Evolutionary conservation across 257 asterid genomes (phyloP), one percentile per base, ranked within the genome.

Genomic region (Nicotiana knightiana): DNA sequence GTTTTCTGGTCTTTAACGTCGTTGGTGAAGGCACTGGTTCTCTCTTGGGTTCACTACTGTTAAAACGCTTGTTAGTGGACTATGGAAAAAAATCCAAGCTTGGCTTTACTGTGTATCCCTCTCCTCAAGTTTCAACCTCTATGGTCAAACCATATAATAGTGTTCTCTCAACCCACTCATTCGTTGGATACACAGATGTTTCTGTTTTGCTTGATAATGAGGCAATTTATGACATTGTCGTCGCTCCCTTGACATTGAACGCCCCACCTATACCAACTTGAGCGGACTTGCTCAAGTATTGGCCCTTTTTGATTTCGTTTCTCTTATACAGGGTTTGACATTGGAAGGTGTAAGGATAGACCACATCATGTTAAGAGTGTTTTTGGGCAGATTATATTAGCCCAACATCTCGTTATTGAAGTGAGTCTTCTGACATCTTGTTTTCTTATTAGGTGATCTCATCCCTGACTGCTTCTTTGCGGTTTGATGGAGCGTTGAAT

Each of bases 1-100:
- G 82, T 2, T 79, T 79, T 79, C 21, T 79, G 26, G 82, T 79
- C 35, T 79, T 79, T 59, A 62, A 79, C n/a, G 82, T 75, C 24
- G 82, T 79, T 28, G 82, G 82, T 24, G 82, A 75, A 62, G 82
- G 82, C 46, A 79, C 82, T 35, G 82, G 82, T 58, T 79, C 82
- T 28, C 75, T 75, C 9, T 59, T 79, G n/a, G 82, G 82, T 79
- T 79, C 82, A 35, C 82, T 79, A 24, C 26, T 79, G 26, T 65
- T 79, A 39, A 75, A 79, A 24, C 82, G 82, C 9, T 79, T 79
- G 58, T 79, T 75, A 30, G 82, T 79, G 18, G 82, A 79, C 43
- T 79, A 79, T 4, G 82, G 82, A 1, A 79, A 79, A 65, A 79
- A 79, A 79, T 79, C 82, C 82, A 79, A 62, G 82, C 82, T 79